Percentiles rank a stretch among this genome's conserved stretches.
These are phyloP conservation scores for Clarireedia monteithiana DNA, from an alignment of 2,329 filamentous ascomycete genomes.

Conservation along the genomic window DNA sequence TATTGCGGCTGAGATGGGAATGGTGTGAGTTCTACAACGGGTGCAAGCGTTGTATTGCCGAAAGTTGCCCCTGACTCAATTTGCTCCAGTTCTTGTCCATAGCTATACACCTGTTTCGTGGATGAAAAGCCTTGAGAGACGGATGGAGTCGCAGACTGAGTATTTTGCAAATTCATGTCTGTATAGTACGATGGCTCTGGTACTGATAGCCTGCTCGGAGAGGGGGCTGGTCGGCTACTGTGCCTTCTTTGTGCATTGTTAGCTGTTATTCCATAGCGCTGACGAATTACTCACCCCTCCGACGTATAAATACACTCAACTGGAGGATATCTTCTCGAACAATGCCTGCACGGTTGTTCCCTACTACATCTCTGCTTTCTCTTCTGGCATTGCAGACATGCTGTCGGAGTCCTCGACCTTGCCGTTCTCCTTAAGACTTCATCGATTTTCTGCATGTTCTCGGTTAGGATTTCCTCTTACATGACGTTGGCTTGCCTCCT, in stretches of 20 bases:
- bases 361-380: conserved; percentile 10
- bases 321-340: conserved; percentile 7
- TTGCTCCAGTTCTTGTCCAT: background rate
- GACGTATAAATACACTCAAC: conserved; percentile 8
- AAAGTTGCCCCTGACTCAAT: background rate
- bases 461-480: background rate
- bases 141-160: background rate
- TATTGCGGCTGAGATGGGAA: background rate
- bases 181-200: background rate
- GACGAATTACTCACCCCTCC: background rate
- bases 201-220: background rate
- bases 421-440: conserved; percentile 2
- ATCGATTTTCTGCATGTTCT: conserved; percentile 9
- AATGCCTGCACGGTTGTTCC: conserved; percentile 9
- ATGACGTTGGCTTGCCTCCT: background rate
- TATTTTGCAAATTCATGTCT: background rate
- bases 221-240: background rate
- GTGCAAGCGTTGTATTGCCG: background rate
- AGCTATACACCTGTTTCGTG: background rate
- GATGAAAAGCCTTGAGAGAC: background rate
- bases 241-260: background rate
- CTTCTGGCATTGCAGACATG: conserved; percentile 7
- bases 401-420: conserved; percentile 5
- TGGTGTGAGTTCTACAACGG: background rate
- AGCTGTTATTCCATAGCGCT: background rate